Evolutionary conservation across 495 filamentous ascomycete genomes (phyloP).

Genomic region (Hypoxylon fuscum): DNA sequence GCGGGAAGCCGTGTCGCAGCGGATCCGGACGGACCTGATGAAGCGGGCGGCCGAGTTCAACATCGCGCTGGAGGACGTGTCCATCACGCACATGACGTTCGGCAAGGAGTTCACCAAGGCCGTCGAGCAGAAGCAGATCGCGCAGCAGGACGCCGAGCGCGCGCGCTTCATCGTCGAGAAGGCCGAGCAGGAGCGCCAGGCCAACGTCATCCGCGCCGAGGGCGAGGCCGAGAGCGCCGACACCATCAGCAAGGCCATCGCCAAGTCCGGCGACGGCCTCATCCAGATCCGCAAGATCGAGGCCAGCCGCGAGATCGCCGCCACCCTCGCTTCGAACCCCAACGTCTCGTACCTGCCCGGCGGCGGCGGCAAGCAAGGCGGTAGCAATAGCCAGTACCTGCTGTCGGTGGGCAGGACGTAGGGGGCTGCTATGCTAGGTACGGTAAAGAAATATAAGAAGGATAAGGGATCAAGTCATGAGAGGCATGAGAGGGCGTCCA

Average conservation of each 20-base stretch:
- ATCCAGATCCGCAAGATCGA: constrained; percentile 97
- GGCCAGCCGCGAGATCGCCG: constrained; percentile 94
- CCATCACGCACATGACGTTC: constrained; percentile 99
- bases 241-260: constrained; percentile 90
- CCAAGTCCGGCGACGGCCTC: constrained; percentile 90
- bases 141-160: constrained; percentile 97
- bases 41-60: constrained; percentile 98
- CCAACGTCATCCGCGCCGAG: constrained; percentile 96
- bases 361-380: constrained; percentile 71
- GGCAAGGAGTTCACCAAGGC: constrained; percentile 98
- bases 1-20: constrained; percentile 93
- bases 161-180: constrained; percentile 98
- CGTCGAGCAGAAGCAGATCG: constrained; percentile 99
- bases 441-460: constrained; percentile 1
- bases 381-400: constrained; percentile 63
- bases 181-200: constrained; percentile 98
- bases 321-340: constrained; percentile 87
- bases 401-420: constrained; percentile 58
- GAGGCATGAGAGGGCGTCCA: neutral
- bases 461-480: neutral
- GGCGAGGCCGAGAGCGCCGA: constrained; percentile 97
- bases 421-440: neutral
- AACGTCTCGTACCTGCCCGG: constrained; percentile 96
- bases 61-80: constrained; percentile 98
- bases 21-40: constrained; percentile 93